Percentiles rank a stretch among this genome's conserved stretches.
phyloP scores from a whole-genome alignment of 2,329 filamentous ascomycete genomes.

The Phyllosticta citribraziliensis region DNA sequence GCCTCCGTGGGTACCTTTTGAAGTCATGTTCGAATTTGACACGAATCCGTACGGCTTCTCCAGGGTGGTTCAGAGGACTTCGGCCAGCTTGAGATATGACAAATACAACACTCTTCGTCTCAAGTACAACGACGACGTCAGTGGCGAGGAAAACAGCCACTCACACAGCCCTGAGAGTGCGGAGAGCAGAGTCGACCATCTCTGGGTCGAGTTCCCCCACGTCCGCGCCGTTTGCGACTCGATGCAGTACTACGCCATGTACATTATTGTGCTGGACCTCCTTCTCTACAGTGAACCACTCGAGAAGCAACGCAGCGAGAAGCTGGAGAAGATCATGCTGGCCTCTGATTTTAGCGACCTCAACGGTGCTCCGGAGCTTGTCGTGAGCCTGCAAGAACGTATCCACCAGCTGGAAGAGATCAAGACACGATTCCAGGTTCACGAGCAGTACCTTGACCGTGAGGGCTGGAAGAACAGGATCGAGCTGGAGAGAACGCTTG shows the following conservation, averaged over 20 bases:
- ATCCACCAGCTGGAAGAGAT: constrained; percentile 93
- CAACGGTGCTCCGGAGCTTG: constrained; percentile 85
- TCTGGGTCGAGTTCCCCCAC: constrained; percentile 94
- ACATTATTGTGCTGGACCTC: constrained; percentile 93
- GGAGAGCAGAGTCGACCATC: constrained; percentile 83
- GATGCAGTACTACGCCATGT: constrained; percentile 93
- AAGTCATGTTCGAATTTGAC: constrained; percentile 96
- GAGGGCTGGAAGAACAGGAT: constrained; percentile 87
- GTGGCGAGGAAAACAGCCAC: constrained; percentile 46
- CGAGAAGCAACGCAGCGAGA: constrained; percentile 93
- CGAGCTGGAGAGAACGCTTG: constrained; percentile 78
- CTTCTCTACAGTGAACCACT: constrained; percentile 92
- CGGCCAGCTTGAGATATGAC: constrained; percentile 86
- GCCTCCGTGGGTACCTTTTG: constrained; percentile 97
- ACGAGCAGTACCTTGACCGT: constrained; percentile 76
- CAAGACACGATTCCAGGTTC: constrained; percentile 90
- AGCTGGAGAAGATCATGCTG: constrained; percentile 96
- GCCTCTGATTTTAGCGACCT: constrained; percentile 98
- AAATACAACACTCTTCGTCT: constrained; percentile 96
- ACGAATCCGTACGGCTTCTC: constrained; percentile 96
- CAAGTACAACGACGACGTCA: constrained; percentile 94
- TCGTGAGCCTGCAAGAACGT: constrained; percentile 79
- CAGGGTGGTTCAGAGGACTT: constrained; percentile 92
- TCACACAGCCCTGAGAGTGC: constrained; percentile 39
- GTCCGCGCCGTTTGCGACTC: constrained; percentile 95